phyloP scores from a whole-genome alignment of 2,329 filamentous ascomycete species.

The Colletotrichum simmondsii region DNA sequence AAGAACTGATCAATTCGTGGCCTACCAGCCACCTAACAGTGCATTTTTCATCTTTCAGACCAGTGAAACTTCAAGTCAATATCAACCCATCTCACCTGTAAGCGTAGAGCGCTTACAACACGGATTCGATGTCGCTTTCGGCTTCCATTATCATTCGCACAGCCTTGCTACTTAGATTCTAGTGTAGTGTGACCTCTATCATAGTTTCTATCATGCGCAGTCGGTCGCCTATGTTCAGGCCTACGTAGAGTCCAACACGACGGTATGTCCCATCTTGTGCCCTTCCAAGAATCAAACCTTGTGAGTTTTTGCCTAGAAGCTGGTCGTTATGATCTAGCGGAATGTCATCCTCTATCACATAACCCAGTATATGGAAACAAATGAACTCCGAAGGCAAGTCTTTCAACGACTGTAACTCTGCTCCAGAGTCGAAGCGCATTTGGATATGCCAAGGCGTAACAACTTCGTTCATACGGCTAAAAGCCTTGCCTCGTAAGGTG shows the following conservation, averaged over 20 bases:
- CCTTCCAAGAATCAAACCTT: not conserved
- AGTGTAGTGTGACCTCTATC: not conserved
- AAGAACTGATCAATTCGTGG: too few relatives aligned
- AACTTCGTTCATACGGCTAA: not conserved
- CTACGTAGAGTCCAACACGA: not conserved
- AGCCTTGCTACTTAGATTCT: not conserved
- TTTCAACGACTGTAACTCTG: not conserved
- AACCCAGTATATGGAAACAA: not conserved
- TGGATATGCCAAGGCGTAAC: not conserved
- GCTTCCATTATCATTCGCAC: too few relatives aligned
- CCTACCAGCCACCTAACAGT: too few relatives aligned
- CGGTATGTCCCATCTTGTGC: not conserved
- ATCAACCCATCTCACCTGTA: too few relatives aligned
- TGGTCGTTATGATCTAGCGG: not conserved
- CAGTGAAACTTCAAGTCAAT: too few relatives aligned
- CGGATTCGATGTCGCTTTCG: too few relatives aligned
- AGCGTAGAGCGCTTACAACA: too few relatives aligned
- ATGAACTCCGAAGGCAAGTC: not conserved
- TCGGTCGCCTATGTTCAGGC: not conserved
- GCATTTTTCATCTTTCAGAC: too few relatives aligned
- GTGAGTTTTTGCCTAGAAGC: not conserved
- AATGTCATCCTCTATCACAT: not conserved
- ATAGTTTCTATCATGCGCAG: not conserved
- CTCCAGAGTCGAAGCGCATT: not conserved
- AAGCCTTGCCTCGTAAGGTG: not conserved